phyloP scores from a whole-genome alignment of 108 stramenopile species.

The Cyclostephanos invisitatus region DNA sequence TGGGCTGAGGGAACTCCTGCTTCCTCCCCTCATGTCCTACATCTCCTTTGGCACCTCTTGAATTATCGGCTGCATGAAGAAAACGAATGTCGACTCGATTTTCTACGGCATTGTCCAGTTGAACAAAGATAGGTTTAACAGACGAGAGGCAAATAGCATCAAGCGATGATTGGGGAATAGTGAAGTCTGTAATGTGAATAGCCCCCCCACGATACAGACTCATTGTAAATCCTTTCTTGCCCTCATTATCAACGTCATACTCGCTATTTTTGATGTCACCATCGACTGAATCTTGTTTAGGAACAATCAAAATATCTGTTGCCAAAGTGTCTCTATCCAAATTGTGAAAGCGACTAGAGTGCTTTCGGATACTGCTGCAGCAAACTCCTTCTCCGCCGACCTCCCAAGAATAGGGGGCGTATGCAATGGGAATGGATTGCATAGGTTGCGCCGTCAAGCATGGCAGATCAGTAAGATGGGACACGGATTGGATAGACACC shows the following conservation, averaged over 20 bases:
- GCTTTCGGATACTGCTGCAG: background rate
- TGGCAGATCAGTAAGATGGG: conserved; percentile 17
- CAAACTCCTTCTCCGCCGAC: background rate
- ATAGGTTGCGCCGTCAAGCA: conserved; percentile 26
- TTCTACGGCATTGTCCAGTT: conserved; percentile 52
- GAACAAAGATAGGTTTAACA: conserved; percentile 1
- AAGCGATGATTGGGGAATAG: conserved; percentile 16
- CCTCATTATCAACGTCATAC: background rate
- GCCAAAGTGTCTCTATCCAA: conserved; percentile 49
- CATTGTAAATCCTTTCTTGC: conserved; percentile 2
- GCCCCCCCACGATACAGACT: conserved; percentile 50
- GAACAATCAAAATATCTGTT: conserved; percentile 59
- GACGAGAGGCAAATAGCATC: conserved; percentile 7
- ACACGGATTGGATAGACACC: conserved; percentile 17
- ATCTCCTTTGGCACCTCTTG: background rate
- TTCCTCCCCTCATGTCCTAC: background rate
- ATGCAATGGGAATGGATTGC: conserved; percentile 54
- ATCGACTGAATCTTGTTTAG: background rate
- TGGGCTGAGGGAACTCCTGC: background rate
- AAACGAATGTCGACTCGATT: conserved; percentile 53
- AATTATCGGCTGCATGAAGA: background rate
- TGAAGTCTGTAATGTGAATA: conserved; percentile 53
- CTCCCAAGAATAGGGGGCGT: conserved; percentile 31
- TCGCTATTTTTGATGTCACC: conserved; percentile 11
- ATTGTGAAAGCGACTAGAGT: conserved; percentile 27